Base-by-base conservation (phyloP, 169 alveolate species). In the Plasmodium malariae region DNA sequence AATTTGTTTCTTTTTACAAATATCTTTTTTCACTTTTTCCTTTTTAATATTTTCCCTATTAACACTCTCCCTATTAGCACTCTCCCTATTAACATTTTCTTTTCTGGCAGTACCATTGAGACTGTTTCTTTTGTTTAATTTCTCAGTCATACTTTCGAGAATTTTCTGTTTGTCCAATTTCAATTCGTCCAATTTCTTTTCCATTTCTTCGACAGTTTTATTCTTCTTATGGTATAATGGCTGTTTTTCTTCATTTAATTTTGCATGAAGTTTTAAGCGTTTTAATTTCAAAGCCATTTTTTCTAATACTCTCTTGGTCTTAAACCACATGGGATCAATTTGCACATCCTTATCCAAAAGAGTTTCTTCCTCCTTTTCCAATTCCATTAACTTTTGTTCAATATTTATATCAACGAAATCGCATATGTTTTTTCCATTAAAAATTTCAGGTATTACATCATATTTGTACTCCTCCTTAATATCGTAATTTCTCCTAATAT, bases 371-470 rank as follows among this genome's bases (percentile, higher is more conserved):
- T 99, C 99, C 89, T 97, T 96, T 95, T 98, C 99, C 24, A 99
- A 94, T 57, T 93, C 97, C 57, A 96, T 94, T n/a, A 99, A 95
- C 88, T 97, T 98, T 74, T 96, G 96, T 72, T 97, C 98, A 63
- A 98, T 98, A 62, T 98, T 99, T 55, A 98, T 97, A 90, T 98
- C 99, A 14, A 98, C 97, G 93, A 96, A 99, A 93, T 99, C 99
- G 63, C 96, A 92, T 14, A 99, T 98, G 93, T 99, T 99, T 88
- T 98, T 98, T 49, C 99, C 99, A 54, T 98, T 97, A 93, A 97
- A 95, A 45, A 99, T 95, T 94, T 98, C 99, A 14, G 99, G 99
- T 85, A 98, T 96, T 69, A 96, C 97, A 94, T 99, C 99, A 94
- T 97, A 98, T 92, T 96, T 96, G 99, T 99, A 98, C 28, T 74